Percentiles rank a stretch among this genome's conserved stretches.
phyloP scores from a whole-genome alignment of 2,329 filamentous ascomycete species.

The Exophiala spinifera region DNA sequence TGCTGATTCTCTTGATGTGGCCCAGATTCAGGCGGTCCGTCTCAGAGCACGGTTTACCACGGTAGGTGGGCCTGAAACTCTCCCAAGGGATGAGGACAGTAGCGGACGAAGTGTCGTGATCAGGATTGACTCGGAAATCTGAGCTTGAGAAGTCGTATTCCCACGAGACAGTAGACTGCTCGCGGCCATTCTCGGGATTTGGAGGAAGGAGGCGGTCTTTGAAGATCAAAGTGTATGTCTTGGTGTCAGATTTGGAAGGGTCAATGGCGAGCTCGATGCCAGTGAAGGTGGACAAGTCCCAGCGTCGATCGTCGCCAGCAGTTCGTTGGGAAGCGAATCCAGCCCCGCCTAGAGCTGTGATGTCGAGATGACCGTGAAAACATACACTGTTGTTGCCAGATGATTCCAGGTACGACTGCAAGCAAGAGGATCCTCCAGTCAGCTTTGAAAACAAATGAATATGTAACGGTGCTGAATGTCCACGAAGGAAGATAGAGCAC shows the following conservation, averaged over 20 bases:
- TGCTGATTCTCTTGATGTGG: constrained; percentile 63
- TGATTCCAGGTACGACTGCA: constrained; percentile 49
- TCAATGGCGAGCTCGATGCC: constrained; percentile 58
- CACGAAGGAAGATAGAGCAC: no score
- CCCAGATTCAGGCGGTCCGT: constrained; percentile 57
- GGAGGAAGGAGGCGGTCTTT: constrained; percentile 65
- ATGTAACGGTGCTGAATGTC: background rate
- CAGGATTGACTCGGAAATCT: constrained; percentile 21
- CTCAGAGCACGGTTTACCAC: constrained; percentile 61
- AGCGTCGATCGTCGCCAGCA: constrained; percentile 52
- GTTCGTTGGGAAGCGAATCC: constrained; percentile 80
- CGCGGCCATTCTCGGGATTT: constrained; percentile 61
- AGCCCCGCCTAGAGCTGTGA: constrained; percentile 70
- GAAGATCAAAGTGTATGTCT: constrained; percentile 69
- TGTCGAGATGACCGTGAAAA: constrained; percentile 71
- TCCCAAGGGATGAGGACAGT: constrained; percentile 60
- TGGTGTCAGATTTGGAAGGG: constrained; percentile 53
- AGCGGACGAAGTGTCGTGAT: constrained; percentile 21
- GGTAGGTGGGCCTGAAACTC: constrained; percentile 68
- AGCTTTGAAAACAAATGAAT: background rate
- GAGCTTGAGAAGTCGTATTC: constrained; percentile 62
- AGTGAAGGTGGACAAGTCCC: constrained; percentile 63
- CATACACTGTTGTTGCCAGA: constrained; percentile 41
- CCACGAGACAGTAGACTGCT: constrained; percentile 69
- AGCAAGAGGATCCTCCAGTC: background rate